Evolutionary conservation across 2,329 filamentous ascomycete species (phyloP), one percentile per base, ranked within the genome.

Genomic region (Alternaria consortialis): DNA sequence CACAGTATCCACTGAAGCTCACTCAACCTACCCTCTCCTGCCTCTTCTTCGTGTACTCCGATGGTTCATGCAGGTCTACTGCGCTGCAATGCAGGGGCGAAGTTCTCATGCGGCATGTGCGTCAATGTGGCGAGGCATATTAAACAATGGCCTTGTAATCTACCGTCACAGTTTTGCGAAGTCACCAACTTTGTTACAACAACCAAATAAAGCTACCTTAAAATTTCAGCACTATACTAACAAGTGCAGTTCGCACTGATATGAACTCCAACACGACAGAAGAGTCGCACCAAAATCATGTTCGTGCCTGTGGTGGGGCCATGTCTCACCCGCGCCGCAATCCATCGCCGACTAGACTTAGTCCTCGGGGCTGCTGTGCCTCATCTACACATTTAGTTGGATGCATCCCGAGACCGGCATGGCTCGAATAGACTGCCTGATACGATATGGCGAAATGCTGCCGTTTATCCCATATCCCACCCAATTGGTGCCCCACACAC

Each of bases 321-420:
- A 46, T 54, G 40, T 47, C 52, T 43, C 17, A 44, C 29, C 52
- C 23, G 31, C 52, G 52, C 52, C 52, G 52, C 52, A 55, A 6
- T 55, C 7, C 40, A 36, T 39, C 29, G 11, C 12, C 17, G 6
- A 47, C 52, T 44, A 37, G n/a, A 25, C 23, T 54, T 2, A 1
- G 36, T 36, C 32, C 6, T 8, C 46, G 46, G 46, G 11, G 27
- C 15, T 27, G 27, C 34, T 36, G 31, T 36, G 40, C 31, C 31
- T 36, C 40, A 27, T 6, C 20, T 34, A 29, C 20, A 13, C 32
- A 29, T 11, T n/a, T 44, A 17, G 7, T 31, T 46, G 12, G n/a
- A 55, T 2, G n/a, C 13, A 46, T 6, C 23, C 40, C 15, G 40
- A 55, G 40, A 55, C 15, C 15, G 15, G 15, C 4, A 27, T n/a